Evolutionary conservation across 1,284 basidiomycete genomes (phyloP).

Genomic region (Vanrija sp.): DNA sequence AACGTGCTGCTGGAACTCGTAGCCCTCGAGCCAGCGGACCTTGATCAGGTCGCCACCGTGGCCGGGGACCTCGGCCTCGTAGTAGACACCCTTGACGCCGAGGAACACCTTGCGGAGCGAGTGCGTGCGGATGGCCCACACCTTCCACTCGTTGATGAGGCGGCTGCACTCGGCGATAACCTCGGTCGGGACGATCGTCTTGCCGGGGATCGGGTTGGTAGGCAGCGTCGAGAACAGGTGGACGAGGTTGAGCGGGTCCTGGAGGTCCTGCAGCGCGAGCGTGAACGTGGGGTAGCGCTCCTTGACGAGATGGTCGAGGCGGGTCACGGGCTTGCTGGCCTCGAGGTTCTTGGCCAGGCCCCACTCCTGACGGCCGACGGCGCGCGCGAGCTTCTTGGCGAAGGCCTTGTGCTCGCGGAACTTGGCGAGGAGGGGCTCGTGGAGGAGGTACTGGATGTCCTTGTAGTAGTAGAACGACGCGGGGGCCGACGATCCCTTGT

Average conservation of each 20-base stretch:
- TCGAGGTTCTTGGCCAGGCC: conserved; percentile 89
- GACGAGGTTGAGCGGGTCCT: conserved; percentile 93
- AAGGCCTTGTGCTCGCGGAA: conserved; percentile 97
- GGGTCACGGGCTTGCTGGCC: conserved; percentile 82
- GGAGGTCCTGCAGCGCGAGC: conserved; percentile 91
- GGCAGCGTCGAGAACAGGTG: conserved; percentile 89
- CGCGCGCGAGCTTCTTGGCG: conserved; percentile 92
- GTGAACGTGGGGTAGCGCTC: conserved; percentile 98
- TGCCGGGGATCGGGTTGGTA: conserved; percentile 60
- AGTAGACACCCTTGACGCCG: conserved; percentile 98
- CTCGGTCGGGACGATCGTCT: conserved; percentile 67
- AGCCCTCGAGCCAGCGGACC: conserved; percentile 91
- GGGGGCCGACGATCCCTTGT: conserved; percentile 95
- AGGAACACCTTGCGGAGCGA: conserved; percentile 88
- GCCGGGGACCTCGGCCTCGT: conserved; percentile 78
- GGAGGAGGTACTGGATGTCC: conserved; percentile 94
- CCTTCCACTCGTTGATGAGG: conserved; percentile 79
- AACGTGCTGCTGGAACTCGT: conserved; percentile 95
- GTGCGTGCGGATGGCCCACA: conserved; percentile 87
- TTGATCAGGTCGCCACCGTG: conserved; percentile 73
- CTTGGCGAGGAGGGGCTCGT: conserved; percentile 94
- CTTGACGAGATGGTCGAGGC: conserved; percentile 94
- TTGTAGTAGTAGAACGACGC: conserved; percentile 98
- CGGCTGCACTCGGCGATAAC: conserved; percentile 88
- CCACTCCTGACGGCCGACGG: conserved; percentile 92